These are phyloP conservation scores for Beauveria caledonica DNA, from an alignment of 2,329 filamentous ascomycete species.

Conservation along the genomic window DNA sequence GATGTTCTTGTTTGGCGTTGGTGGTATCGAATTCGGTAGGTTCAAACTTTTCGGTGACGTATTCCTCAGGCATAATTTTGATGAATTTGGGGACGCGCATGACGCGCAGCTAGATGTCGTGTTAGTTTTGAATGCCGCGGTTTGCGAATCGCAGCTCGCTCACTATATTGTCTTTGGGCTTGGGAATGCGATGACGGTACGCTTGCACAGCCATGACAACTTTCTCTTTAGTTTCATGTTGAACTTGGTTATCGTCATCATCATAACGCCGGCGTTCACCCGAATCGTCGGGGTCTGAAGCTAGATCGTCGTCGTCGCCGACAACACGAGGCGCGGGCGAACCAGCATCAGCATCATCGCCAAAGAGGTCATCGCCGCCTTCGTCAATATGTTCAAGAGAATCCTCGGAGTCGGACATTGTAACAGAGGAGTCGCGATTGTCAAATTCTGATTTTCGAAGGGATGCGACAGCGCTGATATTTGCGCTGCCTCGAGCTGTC, in stretches of 20 bases:
- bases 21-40: conserved; percentile 47
- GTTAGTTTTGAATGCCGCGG: neutral
- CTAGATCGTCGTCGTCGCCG: conserved; percentile 50
- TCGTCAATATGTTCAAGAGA: conserved; percentile 44
- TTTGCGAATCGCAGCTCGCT: conserved; percentile 17
- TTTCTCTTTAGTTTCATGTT: conserved; percentile 42
- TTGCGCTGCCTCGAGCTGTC: neutral
- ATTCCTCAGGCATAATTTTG: conserved; percentile 59
- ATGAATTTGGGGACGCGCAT: conserved; percentile 67
- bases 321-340: conserved; percentile 56
- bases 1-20: conserved; percentile 45
- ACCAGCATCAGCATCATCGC: conserved; percentile 53
- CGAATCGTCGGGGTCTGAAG: conserved; percentile 41
- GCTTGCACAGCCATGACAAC: conserved; percentile 57
- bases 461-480: neutral
- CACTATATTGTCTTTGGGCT: conserved; percentile 63
- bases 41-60: conserved; percentile 57
- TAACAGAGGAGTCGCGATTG: conserved; percentile 9
- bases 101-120: conserved; percentile 49
- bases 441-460: neutral
- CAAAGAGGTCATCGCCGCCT: conserved; percentile 54
- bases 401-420: conserved; percentile 51
- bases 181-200: conserved; percentile 61
- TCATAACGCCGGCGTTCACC: conserved; percentile 33
- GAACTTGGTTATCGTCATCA: conserved; percentile 37